A percentile compares a stretch with the other conserved stretches of the same genome.
These are phyloP conservation scores for Eleusine coracana DNA, from an alignment of 176 grass and related monocot species.

Conservation along the genomic window DNA sequence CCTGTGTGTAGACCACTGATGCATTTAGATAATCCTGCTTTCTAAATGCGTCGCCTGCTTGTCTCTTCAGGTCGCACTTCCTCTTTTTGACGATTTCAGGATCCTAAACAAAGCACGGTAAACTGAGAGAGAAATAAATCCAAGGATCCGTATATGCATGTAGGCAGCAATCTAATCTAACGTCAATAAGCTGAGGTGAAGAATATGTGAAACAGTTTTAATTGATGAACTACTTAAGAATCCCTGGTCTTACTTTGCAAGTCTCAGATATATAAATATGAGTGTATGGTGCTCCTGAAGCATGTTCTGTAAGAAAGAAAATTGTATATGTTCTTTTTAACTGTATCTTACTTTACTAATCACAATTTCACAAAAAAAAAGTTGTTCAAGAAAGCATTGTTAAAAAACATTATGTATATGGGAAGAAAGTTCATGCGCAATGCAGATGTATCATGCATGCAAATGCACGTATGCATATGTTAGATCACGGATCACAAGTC, in stretches of 20 bases:
- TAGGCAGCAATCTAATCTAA: not conserved
- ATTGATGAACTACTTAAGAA: not conserved
- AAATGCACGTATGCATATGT: not conserved
- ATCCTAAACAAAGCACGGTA: conserved; percentile 32
- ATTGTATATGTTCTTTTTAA: not conserved
- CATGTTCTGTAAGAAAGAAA: not conserved
- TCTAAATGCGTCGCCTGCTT: conserved; percentile 42
- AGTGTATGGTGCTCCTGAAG: not conserved
- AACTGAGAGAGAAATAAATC: conserved; percentile 13
- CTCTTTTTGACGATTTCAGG: conserved; percentile 19
- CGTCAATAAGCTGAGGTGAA: not conserved
- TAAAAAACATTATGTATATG: not conserved
- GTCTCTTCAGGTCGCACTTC: conserved; percentile 36
- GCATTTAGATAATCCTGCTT: conserved; percentile 47
- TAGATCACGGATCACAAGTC: not conserved
- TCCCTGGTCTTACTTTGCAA: conserved; percentile 11
- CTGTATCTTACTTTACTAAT: not conserved
- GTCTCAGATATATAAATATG: not conserved
- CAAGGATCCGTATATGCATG: not conserved
- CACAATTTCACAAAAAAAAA: not conserved
- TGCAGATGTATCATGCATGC: not conserved
- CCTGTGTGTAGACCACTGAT: conserved; percentile 27
- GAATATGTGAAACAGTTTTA: not conserved
- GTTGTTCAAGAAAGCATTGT: not conserved
- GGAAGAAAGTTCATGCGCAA: not conserved